Conservation (phyloP, 441 rosid genomes). For the Aquilaria agallochum region DNA sequence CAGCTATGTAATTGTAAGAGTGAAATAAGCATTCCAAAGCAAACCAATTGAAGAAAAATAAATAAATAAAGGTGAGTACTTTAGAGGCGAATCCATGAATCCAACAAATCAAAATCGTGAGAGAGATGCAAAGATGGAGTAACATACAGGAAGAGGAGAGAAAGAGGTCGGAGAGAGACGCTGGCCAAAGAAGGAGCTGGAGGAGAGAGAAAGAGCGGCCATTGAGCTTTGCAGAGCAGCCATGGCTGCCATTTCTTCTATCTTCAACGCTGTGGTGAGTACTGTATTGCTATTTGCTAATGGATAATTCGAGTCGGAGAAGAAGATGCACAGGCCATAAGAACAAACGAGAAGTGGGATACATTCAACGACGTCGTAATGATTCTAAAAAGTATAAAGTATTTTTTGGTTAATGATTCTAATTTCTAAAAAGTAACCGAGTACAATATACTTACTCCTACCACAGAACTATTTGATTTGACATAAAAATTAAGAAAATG, state of each 20-base stretch:
- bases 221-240: constrained; percentile 78
- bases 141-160: constrained; percentile 40
- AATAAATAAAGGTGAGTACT: too few relatives aligned
- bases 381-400: too few relatives aligned
- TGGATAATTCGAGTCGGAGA: too few relatives aligned
- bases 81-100: too few relatives aligned
- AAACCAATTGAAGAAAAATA: neutral
- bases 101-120: neutral
- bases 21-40: neutral
- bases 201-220: constrained; percentile 57
- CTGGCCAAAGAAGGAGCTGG: constrained; percentile 72
- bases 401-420: too few relatives aligned
- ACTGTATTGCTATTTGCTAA: neutral
- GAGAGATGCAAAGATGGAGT: neutral
- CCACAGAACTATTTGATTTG: too few relatives aligned
- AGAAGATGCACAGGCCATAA: neutral
- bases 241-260: constrained; percentile 61
- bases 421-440: too few relatives aligned
- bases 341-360: neutral
- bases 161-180: constrained; percentile 46
- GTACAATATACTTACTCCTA: too few relatives aligned
- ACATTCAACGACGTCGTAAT: neutral
- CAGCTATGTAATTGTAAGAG: neutral
- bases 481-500: too few relatives aligned
- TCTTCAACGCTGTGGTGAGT: constrained; percentile 17